Evolutionary conservation across 257 asterid species (phyloP).

Genomic region (Scutellaria baicalensis): DNA sequence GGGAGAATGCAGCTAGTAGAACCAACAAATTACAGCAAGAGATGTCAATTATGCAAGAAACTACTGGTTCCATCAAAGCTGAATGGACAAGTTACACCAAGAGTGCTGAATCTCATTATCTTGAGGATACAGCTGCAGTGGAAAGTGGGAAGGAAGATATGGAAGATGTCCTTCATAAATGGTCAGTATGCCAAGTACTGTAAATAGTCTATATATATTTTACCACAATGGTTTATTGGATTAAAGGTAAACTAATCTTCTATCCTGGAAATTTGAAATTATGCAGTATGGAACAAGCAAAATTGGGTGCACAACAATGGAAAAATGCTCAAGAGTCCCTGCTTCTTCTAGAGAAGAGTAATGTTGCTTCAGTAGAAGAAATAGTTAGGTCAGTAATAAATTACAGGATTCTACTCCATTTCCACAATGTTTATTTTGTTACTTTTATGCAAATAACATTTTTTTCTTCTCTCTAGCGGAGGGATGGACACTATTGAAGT

Average conservation of each 20-base stretch:
- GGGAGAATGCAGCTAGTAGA: conserved; percentile 73
- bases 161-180: conserved; percentile 60
- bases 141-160: conserved; percentile 64
- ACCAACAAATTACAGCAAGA: conserved; percentile 72
- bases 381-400: conserved; percentile 55
- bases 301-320: conserved; percentile 87
- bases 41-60: conserved; percentile 82
- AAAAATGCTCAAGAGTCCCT: conserved; percentile 68
- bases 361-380: conserved; percentile 64
- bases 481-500: conserved; percentile 72
- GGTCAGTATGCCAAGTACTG: conserved; percentile 34
- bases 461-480: conserved; percentile 38
- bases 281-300: conserved; percentile 79
- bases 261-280: background rate
- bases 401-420: background rate
- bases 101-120: conserved; percentile 60
- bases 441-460: background rate
- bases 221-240: background rate
- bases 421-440: background rate
- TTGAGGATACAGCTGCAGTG: conserved; percentile 68
- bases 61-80: conserved; percentile 54
- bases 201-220: background rate
- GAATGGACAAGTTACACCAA: conserved; percentile 63
- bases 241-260: background rate
- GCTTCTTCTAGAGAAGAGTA: conserved; percentile 60